Base-by-base conservation (phyloP, 2,329 filamentous ascomycete genomes). In the Rachicladosporium sp. region DNA sequence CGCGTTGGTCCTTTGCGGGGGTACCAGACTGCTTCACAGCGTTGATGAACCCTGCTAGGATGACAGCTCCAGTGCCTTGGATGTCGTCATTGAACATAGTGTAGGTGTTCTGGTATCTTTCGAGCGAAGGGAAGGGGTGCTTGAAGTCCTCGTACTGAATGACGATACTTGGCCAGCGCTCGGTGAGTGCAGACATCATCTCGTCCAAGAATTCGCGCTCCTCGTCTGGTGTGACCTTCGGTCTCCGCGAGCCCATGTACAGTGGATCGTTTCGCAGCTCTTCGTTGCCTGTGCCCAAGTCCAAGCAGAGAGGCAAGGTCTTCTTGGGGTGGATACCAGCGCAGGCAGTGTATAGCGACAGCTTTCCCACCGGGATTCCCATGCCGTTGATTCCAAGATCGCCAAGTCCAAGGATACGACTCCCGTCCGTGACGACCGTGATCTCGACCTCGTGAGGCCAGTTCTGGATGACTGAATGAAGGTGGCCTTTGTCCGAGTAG, bases 11-110 rank as follows among this genome's bases (percentile, higher is more conserved):
- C 64, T 86, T 82, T 36, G 88, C 67, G 21, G 86, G 83, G 10
- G 94, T 78, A 38, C 81, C 82, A 10, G 87, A 93, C 45, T 85
- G 76, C 66, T 89, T 89, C 44, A 93, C 86, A 21, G 72, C 73
- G 49, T 73, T 76, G 64, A 83, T 76, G 61, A 82, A 72, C 52
- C 89, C 89, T 47, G 76, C 89, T 40, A 95, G 74, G 46, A 96
- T 87, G 55, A 98, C 91, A 47, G 89, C 87, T 52, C 91, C 91
- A 52, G 91, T 96, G 50, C 89, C 89, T 69, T 96, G 89, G 58
- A 98, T 91, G 59, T 98, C 89, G 58, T 96, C 91, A 63, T 96
- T 96, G 76, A 98, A 98, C 73, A 85, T 93, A 63, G 84, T 88
- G 71, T 94, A 89, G 48, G 72, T 75, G 59, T 88, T 72, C 52